These are phyloP conservation scores for Aquanectria penicillioides DNA, from an alignment of 2,329 filamentous ascomycete species.

Conservation along the genomic window DNA sequence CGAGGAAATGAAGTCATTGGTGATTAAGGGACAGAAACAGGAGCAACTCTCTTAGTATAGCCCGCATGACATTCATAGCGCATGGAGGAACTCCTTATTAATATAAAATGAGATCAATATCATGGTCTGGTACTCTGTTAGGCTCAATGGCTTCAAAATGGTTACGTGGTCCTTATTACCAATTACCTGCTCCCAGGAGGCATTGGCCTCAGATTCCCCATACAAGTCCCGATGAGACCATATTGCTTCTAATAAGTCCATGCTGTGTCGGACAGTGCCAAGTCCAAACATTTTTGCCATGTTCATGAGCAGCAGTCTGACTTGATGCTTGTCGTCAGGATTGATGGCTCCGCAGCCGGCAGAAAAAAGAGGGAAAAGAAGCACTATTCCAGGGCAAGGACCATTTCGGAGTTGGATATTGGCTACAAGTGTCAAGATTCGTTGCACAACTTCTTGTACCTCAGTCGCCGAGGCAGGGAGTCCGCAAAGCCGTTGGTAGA, in stretches of 20 bases:
- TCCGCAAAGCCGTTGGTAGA: background rate
- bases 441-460: background rate
- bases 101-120: slow-evolving; percentile 14
- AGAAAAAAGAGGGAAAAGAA: slow-evolving; percentile 13
- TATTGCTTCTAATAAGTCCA: background rate
- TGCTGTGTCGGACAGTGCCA: background rate
- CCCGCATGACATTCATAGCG: too few relatives aligned
- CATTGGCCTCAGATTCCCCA: background rate
- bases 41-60: background rate
- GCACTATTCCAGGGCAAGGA: slow-evolving; percentile 2
- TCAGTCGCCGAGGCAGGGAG: background rate
- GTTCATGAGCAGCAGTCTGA: background rate
- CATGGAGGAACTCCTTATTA: background rate
- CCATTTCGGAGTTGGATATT: background rate
- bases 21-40: background rate
- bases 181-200: background rate
- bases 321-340: background rate
- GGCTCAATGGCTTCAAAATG: background rate
- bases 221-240: slow-evolving; percentile 1
- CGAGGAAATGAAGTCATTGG: slow-evolving; percentile 5
- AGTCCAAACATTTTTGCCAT: background rate
- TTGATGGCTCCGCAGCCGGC: slow-evolving; percentile 6
- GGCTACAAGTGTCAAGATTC: background rate
- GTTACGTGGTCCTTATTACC: background rate
- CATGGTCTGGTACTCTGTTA: background rate